Conservation (phyloP, 164 flowering plant species). For the Nymphaea thermarum region DNA sequence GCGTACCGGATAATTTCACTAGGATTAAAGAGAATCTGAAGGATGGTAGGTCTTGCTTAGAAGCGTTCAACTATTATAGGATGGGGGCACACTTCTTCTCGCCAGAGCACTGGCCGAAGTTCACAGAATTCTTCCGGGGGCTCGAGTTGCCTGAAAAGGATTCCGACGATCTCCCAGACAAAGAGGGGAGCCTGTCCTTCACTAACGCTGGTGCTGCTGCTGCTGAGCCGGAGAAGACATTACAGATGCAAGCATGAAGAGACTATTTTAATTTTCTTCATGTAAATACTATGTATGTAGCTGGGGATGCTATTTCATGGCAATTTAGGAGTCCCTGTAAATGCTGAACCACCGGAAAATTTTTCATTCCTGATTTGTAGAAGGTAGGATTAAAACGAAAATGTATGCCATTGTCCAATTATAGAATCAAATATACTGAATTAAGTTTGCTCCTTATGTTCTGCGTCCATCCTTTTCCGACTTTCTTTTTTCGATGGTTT, state of each 20-base stretch:
- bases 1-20: slow-evolving; percentile 22
- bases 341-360: too few relatives aligned
- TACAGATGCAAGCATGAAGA: slow-evolving; percentile 2
- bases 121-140: slow-evolving; percentile 44
- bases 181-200: slow-evolving; percentile 7
- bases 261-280: neutral
- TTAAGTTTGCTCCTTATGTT: too few relatives aligned
- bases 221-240: slow-evolving; percentile 8
- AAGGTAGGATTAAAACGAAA: too few relatives aligned
- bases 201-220: slow-evolving; percentile 2
- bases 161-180: slow-evolving; percentile 42
- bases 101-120: slow-evolving; percentile 67
- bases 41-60: slow-evolving; percentile 17
- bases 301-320: too few relatives aligned
- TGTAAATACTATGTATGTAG: neutral
- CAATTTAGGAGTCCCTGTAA: too few relatives aligned
- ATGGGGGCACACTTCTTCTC: slow-evolving; percentile 96
- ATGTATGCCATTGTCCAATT: too few relatives aligned
- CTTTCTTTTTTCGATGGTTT: too few relatives aligned
- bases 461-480: too few relatives aligned
- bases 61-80: slow-evolving; percentile 66
- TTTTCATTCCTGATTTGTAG: too few relatives aligned
- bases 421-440: too few relatives aligned
- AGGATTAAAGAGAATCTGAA: slow-evolving; percentile 44
- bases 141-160: slow-evolving; percentile 25